Conservation (phyloP, 768 basidiomycete genomes). For the Serendipita sp. region DNA sequence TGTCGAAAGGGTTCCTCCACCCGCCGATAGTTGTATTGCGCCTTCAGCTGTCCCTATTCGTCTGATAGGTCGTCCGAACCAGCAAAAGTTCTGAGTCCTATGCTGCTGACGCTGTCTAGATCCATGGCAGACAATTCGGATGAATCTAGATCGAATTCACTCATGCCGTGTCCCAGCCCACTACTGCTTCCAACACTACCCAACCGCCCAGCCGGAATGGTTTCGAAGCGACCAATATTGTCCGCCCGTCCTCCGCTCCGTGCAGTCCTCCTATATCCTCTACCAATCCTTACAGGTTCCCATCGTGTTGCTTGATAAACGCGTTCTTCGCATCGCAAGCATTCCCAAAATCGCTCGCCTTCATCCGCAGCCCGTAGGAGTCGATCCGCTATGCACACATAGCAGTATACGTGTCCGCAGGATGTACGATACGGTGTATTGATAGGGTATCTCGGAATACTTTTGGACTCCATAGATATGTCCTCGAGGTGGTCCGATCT, state of each 20-base stretch:
- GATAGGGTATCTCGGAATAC: conserved; percentile 40
- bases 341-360: conserved; percentile 48
- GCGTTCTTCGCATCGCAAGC: conserved; percentile 58
- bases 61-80: not conserved
- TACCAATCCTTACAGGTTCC: conserved; percentile 19
- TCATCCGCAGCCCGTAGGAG: conserved; percentile 61
- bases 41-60: not conserved
- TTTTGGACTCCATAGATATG: no score
- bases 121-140: not conserved
- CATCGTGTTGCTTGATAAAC: conserved; percentile 21
- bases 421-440: conserved; percentile 70
- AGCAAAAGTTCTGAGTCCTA: not conserved
- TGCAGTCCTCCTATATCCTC: no score
- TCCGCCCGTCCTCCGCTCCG: no score
- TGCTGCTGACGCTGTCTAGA: conserved; percentile 5
- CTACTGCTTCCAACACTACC: not conserved
- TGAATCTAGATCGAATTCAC: not conserved
- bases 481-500: no score
- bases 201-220: not conserved
- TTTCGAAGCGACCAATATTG: no score
- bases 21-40: no score
- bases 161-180: not conserved
- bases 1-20: not conserved
- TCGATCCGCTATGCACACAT: conserved; percentile 76
- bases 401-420: conserved; percentile 82